A percentile compares a stretch with the other conserved stretches of the same genome.
These are phyloP conservation scores for Sphagnum fallax DNA, from an alignment of 228 moss, liverwort and hornwort species.

Conservation along the genomic window DNA sequence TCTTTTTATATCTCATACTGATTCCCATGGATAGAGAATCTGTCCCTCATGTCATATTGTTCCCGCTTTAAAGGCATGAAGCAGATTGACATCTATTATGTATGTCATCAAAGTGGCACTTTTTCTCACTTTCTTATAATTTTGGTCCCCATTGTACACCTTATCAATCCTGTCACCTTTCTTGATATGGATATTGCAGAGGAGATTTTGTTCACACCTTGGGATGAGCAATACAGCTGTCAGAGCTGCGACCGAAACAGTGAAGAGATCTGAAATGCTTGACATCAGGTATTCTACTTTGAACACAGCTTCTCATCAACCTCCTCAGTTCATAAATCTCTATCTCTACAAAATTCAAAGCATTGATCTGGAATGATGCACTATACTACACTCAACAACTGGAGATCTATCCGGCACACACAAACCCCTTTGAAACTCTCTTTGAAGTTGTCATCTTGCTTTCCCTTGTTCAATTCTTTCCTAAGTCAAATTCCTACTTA, in stretches of 20 bases:
- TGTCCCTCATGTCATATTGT: neutral
- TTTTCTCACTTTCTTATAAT: no score
- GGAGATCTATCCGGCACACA: no score
- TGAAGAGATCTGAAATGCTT: conserved; percentile 86
- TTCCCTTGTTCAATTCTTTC: no score
- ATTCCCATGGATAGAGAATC: neutral
- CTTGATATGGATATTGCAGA: conserved; percentile 23
- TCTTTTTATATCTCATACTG: neutral
- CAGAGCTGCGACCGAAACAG: conserved; percentile 89
- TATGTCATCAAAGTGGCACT: no score
- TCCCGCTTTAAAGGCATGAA: neutral
- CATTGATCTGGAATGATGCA: no score
- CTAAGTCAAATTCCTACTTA: no score
- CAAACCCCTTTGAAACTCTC: no score
- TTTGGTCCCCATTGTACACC: no score
- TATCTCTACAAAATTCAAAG: neutral
- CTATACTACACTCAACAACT: no score
- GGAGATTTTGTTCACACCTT: conserved; percentile 93
- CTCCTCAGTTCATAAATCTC: neutral
- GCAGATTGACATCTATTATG: no score
- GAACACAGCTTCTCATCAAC: neutral
- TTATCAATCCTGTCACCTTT: no score
- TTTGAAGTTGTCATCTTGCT: no score
- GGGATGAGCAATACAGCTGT: conserved; percentile 90
- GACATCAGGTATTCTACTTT: conserved; percentile 66